These are phyloP conservation scores for Kodamaea hsintzibuensis DNA, from an alignment of 805 yeast genomes.

Conservation along the genomic window DNA sequence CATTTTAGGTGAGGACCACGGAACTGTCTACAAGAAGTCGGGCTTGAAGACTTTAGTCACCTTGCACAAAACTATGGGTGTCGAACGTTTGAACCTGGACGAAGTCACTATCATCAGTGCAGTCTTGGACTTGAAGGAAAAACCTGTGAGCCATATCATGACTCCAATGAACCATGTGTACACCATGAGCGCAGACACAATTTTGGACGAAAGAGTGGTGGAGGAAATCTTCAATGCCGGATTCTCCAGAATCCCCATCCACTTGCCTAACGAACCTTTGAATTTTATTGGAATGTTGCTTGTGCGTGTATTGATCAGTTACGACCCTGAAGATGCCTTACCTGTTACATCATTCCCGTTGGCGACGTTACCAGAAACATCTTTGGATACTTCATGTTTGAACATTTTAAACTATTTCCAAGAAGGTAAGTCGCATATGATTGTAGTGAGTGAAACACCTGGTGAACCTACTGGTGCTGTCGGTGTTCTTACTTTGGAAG, in stretches of 20 bases:
- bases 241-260: constrained; percentile 91
- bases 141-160: constrained; percentile 84
- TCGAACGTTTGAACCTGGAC: constrained; percentile 87
- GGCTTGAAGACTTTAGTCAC: constrained; percentile 94
- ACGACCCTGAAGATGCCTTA: constrained; percentile 93
- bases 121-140: constrained; percentile 90
- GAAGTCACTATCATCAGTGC: constrained; percentile 96
- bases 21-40: constrained; percentile 87
- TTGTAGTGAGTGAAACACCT: constrained; percentile 82
- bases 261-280: constrained; percentile 81
- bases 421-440: constrained; percentile 98
- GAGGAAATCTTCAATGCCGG: constrained; percentile 93
- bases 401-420: constrained; percentile 95
- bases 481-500: constrained; percentile 93
- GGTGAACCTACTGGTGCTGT: constrained; percentile 82
- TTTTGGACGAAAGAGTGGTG: constrained; percentile 80
- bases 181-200: constrained; percentile 80
- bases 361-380: constrained; percentile 95
- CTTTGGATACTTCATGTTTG: constrained; percentile 86
- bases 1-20: constrained; percentile 92
- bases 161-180: constrained; percentile 90
- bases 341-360: constrained; percentile 93
- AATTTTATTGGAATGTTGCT: constrained; percentile 94
- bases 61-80: constrained; percentile 92
- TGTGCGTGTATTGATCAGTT: constrained; percentile 88